Evolutionary conservation across 2,329 filamentous ascomycete species (phyloP), one percentile per base, ranked within the genome.

Genomic region (Penicillium sp.): DNA sequence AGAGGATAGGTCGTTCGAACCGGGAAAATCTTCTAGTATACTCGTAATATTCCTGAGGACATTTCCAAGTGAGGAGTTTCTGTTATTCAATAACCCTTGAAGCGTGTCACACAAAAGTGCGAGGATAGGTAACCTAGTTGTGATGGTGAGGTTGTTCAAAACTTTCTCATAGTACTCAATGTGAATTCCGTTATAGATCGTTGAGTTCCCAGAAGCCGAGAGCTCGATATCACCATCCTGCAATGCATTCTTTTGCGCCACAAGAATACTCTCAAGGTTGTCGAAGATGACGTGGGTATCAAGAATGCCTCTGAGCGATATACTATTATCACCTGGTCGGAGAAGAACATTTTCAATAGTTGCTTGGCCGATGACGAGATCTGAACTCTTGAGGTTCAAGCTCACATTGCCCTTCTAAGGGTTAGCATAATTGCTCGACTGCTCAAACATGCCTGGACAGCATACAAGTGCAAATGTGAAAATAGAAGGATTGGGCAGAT

Each of bases 401-500:
- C 75, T 75, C n/a, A 80, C 43, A 57, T 80, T 75, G 9, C 78
- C 78, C 64, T 64, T 8, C 2, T 20, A 18, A 12, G 6, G 17
- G 9, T 39, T 4, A 33, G 15, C 1, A 17, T 13, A 12, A 36
- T 9, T n/a, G n/a, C n/a, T n/a, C n/a, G n/a, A n/a, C n/a, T n/a
- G 23, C 12, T 4, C 7, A 26, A 30, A 29, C 10, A 30, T 21
- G 20, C 1, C 23, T 30, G 2, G 7, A 42, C 15, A 24, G 15
- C 41, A 21, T 60, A 65, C 58, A 43, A 66, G 23, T 10, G 55
- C 74, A 5, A 80, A 72, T 1, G 70, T 70, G 2, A 81, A 65
- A 1, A 71, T 62, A 2, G 77, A 76, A 27, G 67, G 64, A 55
- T 81, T 81, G 2, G 78, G 78, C 13, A 81, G 59, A 36, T 68